phyloP scores from a whole-genome alignment of 2,329 filamentous ascomycete genomes.

The Helotiales sp. region DNA sequence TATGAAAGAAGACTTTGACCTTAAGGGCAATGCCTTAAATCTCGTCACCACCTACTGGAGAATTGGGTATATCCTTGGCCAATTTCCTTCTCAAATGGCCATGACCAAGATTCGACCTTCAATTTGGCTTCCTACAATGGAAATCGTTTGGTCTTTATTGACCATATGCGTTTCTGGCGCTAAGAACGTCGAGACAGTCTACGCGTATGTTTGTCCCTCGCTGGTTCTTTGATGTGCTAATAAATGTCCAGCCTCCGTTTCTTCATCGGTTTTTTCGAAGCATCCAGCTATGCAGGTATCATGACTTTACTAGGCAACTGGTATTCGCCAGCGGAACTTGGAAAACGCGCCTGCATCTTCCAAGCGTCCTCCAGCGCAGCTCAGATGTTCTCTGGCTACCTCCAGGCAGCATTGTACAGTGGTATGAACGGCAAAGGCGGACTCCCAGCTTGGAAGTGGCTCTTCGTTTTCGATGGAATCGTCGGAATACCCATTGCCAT shows the following conservation, averaged over 20 bases:
- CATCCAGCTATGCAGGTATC: slow-evolving; percentile 7
- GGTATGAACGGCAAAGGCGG: slow-evolving; percentile 39
- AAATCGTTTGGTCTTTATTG: slow-evolving; percentile 13
- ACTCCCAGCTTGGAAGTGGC: slow-evolving; percentile 43
- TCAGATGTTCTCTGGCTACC: slow-evolving; percentile 42
- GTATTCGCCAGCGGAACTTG: slow-evolving; percentile 12
- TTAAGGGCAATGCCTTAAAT: slow-evolving; percentile 41
- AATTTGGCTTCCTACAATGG: slow-evolving; percentile 27
- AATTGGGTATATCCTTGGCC: slow-evolving; percentile 17
- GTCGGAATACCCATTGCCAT: slow-evolving; percentile 53
- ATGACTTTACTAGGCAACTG: slow-evolving; percentile 17
- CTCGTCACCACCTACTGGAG: slow-evolving; percentile 42
- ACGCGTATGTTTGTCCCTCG: slow-evolving; percentile 25
- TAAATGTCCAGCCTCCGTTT: slow-evolving; percentile 35
- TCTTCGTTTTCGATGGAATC: slow-evolving; percentile 49
- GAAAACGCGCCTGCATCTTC: slow-evolving; percentile 14
- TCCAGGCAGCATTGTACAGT: slow-evolving; percentile 40
- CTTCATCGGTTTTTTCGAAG: slow-evolving; percentile 40
- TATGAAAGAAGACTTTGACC: slow-evolving; percentile 39
- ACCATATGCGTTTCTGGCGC: slow-evolving; percentile 13
- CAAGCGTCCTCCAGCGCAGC: slow-evolving; percentile 8
- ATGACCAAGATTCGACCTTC: slow-evolving; percentile 38
- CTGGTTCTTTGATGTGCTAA: not conserved
- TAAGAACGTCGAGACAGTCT: slow-evolving; percentile 38
- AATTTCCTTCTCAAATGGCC: slow-evolving; percentile 16